Conservation (phyloP, 768 basidiomycete genomes). For the Megacollybia marginata region DNA sequence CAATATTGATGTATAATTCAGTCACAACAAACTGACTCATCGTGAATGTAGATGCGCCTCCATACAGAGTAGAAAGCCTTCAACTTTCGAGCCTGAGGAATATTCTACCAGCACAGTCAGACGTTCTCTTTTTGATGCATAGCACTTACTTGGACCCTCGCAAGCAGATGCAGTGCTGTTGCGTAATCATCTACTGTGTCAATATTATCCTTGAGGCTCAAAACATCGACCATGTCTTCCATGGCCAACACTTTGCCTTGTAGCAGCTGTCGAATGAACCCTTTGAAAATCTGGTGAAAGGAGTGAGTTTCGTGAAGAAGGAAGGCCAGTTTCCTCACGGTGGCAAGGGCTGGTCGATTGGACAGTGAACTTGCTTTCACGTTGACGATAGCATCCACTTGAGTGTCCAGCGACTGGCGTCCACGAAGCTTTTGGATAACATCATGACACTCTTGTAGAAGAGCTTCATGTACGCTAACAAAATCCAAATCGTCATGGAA, state of each 20-base stretch:
- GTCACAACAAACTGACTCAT: constrained; percentile 55
- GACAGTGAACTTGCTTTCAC: constrained; percentile 40
- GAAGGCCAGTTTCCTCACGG: constrained; percentile 25
- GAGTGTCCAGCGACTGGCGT: constrained; percentile 57
- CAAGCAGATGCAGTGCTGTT: constrained; percentile 60
- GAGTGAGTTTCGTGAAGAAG: constrained; percentile 2
- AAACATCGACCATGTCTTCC: constrained; percentile 77
- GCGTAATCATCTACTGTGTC: constrained; percentile 55
- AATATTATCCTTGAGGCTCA: constrained; percentile 79
- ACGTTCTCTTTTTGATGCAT: not conserved
- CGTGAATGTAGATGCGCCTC: constrained; percentile 83
- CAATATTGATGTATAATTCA: not conserved
- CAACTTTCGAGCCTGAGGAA: constrained; percentile 62
- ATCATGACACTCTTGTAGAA: constrained; percentile 56
- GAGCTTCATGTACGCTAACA: constrained; percentile 70
- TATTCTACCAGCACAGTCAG: constrained; percentile 30
- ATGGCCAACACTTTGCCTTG: constrained; percentile 67
- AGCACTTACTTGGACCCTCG: constrained; percentile 40
- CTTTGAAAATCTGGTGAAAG: constrained; percentile 55
- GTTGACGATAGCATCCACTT: constrained; percentile 56
- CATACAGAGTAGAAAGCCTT: constrained; percentile 74
- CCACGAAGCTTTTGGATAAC: constrained; percentile 41
- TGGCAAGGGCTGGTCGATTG: constrained; percentile 44
- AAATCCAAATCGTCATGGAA: constrained; percentile 88
- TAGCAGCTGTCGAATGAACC: constrained; percentile 58